These are phyloP conservation scores for Metschnikowia proteae DNA, from an alignment of 805 yeast species.

Conservation along the genomic window DNA sequence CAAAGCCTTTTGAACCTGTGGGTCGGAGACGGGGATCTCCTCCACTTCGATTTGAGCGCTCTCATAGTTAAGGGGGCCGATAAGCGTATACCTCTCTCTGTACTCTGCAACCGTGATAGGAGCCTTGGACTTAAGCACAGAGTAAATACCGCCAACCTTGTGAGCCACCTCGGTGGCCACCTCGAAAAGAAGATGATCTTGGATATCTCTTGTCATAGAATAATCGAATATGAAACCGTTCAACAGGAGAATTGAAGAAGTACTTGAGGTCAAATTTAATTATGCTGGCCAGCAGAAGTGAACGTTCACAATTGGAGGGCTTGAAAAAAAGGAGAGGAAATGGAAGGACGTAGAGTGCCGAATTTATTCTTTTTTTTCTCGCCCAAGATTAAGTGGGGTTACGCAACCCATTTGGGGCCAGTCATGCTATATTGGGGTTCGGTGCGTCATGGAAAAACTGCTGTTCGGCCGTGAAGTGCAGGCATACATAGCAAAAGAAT, in stretches of 20 bases:
- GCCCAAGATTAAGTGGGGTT: constrained; percentile 7
- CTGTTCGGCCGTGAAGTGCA: not conserved
- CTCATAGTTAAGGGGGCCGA: constrained; percentile 80
- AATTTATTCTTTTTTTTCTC: constrained; percentile 3
- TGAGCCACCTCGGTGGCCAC: constrained; percentile 97
- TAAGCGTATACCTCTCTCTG: constrained; percentile 74
- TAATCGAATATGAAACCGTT: not conserved
- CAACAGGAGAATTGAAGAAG: not conserved
- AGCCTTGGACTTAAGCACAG: constrained; percentile 93
- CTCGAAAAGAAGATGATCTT: constrained; percentile 84
- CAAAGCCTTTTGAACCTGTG: constrained; percentile 55
- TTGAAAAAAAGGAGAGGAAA: not conserved
- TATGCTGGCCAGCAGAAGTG: constrained; percentile 3
- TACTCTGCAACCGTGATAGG: constrained; percentile 95
- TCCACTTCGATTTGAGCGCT: constrained; percentile 82
- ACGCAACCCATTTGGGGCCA: constrained; percentile 2
- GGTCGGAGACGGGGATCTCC: constrained; percentile 56
- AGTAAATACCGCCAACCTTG: constrained; percentile 95
- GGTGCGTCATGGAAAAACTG: constrained; percentile 3
- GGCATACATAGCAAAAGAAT: too few relatives aligned
- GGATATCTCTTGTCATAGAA: constrained; percentile 74
- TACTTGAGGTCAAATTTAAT: not conserved
- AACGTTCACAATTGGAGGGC: not conserved
- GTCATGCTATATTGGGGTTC: constrained; percentile 3
- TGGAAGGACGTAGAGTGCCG: not conserved